These are phyloP conservation scores for Phytophthora podocarpi DNA, from an alignment of 352 stramenopile genomes.

Conservation along the genomic window DNA sequence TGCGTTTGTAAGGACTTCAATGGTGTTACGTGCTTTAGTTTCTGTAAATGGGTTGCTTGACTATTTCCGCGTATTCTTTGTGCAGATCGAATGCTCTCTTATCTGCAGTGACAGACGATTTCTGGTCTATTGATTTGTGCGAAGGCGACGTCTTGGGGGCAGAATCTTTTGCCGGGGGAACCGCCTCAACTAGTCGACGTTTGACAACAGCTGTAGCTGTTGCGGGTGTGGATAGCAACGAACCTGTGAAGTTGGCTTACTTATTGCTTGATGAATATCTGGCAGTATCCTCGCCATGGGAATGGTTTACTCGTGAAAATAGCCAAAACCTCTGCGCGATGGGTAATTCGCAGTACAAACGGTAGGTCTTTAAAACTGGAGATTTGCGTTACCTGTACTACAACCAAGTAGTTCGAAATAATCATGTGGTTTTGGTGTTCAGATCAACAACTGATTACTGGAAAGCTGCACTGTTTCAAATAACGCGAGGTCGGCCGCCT, in stretches of 20 bases:
- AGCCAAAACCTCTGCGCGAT: neutral
- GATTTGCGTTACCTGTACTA: too few relatives aligned
- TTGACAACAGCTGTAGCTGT: constrained; percentile 33
- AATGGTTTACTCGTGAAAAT: neutral
- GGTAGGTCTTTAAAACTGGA: neutral
- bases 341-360: neutral
- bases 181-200: neutral
- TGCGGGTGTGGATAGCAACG: neutral
- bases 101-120: constrained; percentile 7
- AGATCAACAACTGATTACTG: constrained; percentile 11
- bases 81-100: too few relatives aligned
- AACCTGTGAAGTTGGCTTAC: constrained; percentile 26
- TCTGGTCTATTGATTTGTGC: constrained; percentile 31
- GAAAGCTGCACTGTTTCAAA: constrained; percentile 37
- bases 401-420: too few relatives aligned
- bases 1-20: constrained; percentile 10
- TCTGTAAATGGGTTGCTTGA: too few relatives aligned
- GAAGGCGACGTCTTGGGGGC: constrained; percentile 54
- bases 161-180: constrained; percentile 31
- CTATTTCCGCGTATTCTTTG: too few relatives aligned
- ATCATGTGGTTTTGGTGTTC: neutral
- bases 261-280: constrained; percentile 25
- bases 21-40: neutral
- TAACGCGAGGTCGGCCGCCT: constrained; percentile 42
- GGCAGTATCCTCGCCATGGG: constrained; percentile 5